phyloP scores from a whole-genome alignment of 345 rosid species.

The Adansonia digitata region DNA sequence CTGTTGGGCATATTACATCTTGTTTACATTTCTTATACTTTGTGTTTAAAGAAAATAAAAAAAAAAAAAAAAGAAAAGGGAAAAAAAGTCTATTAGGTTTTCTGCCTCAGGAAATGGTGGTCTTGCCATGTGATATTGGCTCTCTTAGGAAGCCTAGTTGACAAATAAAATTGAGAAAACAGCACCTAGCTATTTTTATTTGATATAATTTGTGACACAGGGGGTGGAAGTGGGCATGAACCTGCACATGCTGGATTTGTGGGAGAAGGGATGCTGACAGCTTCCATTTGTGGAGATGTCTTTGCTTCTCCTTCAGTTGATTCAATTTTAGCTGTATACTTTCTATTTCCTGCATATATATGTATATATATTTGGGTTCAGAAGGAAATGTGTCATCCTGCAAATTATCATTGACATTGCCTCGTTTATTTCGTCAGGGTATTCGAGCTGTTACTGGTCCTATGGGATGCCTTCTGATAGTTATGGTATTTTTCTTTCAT shows the following conservation, averaged over 20 bases:
- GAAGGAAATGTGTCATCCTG: not conserved
- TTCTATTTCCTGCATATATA: slow-evolving; percentile 13
- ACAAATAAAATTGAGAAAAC: not conserved
- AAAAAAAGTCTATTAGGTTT: not conserved
- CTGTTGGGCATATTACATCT: not conserved
- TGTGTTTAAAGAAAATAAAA: not conserved
- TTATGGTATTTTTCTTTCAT: slow-evolving; percentile 51
- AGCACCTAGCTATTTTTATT: not conserved
- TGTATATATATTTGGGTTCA: slow-evolving; percentile 2
- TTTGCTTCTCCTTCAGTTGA: slow-evolving; percentile 94
- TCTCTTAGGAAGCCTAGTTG: not conserved
- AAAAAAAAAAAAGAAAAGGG: not conserved
- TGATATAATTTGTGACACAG: slow-evolving; percentile 30
- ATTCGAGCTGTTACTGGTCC: slow-evolving; percentile 97
- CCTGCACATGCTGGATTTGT: slow-evolving; percentile 98
- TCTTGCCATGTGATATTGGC: not conserved
- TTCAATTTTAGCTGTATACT: slow-evolving; percentile 82
- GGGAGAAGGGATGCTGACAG: slow-evolving; percentile 99
- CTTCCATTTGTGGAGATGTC: slow-evolving; percentile 92
- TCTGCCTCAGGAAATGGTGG: not conserved
- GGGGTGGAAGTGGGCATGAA: slow-evolving; percentile 99
- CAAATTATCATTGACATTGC: not conserved
- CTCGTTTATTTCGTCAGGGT: slow-evolving; percentile 45
- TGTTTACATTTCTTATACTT: not conserved
- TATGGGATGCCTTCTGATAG: slow-evolving; percentile 90